Conservation (phyloP, 805 yeast species). For the Hanseniaspora pseudoguilliermondii region DNA sequence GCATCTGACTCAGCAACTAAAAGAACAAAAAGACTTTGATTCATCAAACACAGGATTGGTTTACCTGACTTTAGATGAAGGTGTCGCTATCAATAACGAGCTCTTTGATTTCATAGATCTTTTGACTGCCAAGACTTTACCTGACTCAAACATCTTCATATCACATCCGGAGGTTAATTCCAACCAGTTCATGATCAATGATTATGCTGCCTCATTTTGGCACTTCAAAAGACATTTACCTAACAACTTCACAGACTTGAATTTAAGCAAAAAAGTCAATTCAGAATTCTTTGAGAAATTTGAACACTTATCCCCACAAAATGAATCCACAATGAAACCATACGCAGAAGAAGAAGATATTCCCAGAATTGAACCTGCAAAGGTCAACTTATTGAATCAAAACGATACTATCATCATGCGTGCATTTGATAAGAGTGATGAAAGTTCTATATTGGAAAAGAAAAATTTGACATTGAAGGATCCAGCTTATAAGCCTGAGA, state of each 20-base stretch:
- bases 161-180: constrained; percentile 60
- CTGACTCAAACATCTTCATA: constrained; percentile 23
- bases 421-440: background rate
- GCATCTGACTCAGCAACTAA: constrained; percentile 24
- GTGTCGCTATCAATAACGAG: constrained; percentile 33
- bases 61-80: constrained; percentile 66
- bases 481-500: background rate
- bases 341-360: background rate
- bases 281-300: constrained; percentile 27
- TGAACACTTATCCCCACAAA: background rate
- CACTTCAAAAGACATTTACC: constrained; percentile 45
- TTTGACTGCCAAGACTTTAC: constrained; percentile 47
- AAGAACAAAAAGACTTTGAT: constrained; percentile 15
- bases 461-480: background rate
- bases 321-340: too few species aligned
- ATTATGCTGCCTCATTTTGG: constrained; percentile 34
- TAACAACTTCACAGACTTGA: constrained; percentile 31
- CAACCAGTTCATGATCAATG: constrained; percentile 48
- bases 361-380: background rate
- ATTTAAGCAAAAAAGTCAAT: constrained; percentile 22
- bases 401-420: background rate
- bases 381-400: background rate
- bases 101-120: constrained; percentile 40
- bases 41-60: constrained; percentile 35
- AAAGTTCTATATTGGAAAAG: background rate